These are phyloP conservation scores for Tieghemostelium lacteum DNA, from an alignment of 78 protist genomes.

Conservation along the genomic window DNA sequence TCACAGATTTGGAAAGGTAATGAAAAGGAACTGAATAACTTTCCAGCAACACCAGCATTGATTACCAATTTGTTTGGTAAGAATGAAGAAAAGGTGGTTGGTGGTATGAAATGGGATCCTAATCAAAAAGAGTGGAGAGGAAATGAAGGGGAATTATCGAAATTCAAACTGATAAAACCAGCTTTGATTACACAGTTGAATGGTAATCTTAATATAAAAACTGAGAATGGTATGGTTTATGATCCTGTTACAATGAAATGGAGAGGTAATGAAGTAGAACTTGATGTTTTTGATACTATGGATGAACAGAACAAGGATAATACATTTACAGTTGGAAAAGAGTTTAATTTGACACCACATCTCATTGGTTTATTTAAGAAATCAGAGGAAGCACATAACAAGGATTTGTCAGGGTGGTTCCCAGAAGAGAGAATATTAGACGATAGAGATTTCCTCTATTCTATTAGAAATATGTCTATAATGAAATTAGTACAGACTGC, in stretches of 20 bases:
- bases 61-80: constrained; percentile 32
- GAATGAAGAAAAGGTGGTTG: constrained; percentile 12
- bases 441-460: constrained; percentile 26
- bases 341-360: constrained; percentile 22
- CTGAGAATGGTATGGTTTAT: constrained; percentile 77
- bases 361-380: constrained; percentile 9
- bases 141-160: constrained; percentile 70
- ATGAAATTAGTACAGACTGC: constrained; percentile 27
- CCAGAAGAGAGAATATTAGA: constrained; percentile 14
- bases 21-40: constrained; percentile 39
- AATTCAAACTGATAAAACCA: constrained; percentile 59
- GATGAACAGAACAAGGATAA: constrained; percentile 76
- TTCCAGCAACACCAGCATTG: constrained; percentile 53
- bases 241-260: constrained; percentile 77
- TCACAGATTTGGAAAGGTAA: constrained; percentile 70
- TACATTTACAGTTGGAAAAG: constrained; percentile 61
- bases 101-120: constrained; percentile 81
- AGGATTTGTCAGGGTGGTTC: constrained; percentile 57
- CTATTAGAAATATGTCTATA: constrained; percentile 67
- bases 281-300: constrained; percentile 68
- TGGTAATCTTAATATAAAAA: constrained; percentile 16
- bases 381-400: constrained; percentile 1
- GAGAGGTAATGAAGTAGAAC: constrained; percentile 78
- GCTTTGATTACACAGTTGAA: constrained; percentile 50
- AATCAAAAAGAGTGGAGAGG: constrained; percentile 74